Evolutionary conservation across 176 grass and related monocot species (phyloP).

Genomic region (Rhynchospora breviuscula): DNA sequence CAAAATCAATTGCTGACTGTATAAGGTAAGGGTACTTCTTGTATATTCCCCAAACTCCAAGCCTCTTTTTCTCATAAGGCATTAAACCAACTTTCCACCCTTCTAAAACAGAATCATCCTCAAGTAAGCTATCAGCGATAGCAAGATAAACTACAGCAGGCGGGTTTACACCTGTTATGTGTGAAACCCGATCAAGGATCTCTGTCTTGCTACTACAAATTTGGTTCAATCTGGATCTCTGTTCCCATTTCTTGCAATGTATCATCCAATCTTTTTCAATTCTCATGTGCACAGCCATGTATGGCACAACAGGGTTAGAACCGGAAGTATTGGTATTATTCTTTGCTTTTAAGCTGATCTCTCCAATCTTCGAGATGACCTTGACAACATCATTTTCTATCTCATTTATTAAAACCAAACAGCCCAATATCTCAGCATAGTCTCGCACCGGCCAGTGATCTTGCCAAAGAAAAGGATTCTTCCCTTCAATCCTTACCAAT

Average conservation of each 20-base stretch:
- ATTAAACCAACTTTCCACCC: slow-evolving; percentile 90
- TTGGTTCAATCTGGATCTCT: slow-evolving; percentile 51
- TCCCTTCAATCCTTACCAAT: slow-evolving; percentile 67
- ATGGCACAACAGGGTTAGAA: slow-evolving; percentile 38
- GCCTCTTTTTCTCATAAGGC: slow-evolving; percentile 86
- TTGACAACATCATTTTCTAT: slow-evolving; percentile 77
- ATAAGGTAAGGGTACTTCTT: slow-evolving; percentile 81
- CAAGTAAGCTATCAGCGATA: slow-evolving; percentile 84
- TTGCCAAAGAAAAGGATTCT: slow-evolving; percentile 93
- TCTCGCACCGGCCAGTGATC: slow-evolving; percentile 90
- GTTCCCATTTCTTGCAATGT: slow-evolving; percentile 97
- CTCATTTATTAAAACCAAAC: slow-evolving; percentile 64
- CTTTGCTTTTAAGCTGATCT: slow-evolving; percentile 42
- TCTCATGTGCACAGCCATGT: slow-evolving; percentile 95
- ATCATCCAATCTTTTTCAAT: slow-evolving; percentile 99
- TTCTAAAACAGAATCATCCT: slow-evolving; percentile 74
- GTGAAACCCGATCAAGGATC: slow-evolving; percentile 88
- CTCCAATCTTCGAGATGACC: slow-evolving; percentile 87
- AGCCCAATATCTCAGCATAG: slow-evolving; percentile 75
- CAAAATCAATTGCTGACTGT: slow-evolving; percentile 96
- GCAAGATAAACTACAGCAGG: slow-evolving; percentile 89
- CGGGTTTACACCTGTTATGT: slow-evolving; percentile 50
- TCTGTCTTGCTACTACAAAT: slow-evolving; percentile 94
- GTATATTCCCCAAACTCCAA: slow-evolving; percentile 71
- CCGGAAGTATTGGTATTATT: slow-evolving; percentile 25